phyloP scores from a whole-genome alignment of 2,329 filamentous ascomycete species.

The Aspergillus fumigatiaffinis region DNA sequence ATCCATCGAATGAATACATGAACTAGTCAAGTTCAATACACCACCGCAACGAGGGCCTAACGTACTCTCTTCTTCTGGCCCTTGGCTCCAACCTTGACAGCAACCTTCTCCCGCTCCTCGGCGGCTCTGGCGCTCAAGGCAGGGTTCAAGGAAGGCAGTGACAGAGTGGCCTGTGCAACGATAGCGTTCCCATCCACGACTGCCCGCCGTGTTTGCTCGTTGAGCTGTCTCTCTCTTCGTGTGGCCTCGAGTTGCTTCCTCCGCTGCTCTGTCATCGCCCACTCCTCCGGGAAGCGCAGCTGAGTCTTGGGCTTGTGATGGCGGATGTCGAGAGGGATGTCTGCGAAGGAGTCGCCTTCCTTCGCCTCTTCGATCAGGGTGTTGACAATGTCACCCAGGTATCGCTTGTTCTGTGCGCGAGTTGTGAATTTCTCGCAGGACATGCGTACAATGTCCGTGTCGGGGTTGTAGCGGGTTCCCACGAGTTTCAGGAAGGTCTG shows the following conservation, averaged over 20 bases:
- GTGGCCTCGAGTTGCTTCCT: slow-evolving; percentile 60
- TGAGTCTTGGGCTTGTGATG: slow-evolving; percentile 70
- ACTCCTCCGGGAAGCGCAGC: slow-evolving; percentile 73
- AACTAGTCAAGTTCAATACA: background rate
- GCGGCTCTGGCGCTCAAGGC: slow-evolving; percentile 19
- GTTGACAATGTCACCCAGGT: slow-evolving; percentile 74
- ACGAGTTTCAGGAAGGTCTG: slow-evolving; percentile 83
- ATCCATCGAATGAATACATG: slow-evolving; percentile 6
- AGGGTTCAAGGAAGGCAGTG: slow-evolving; percentile 32
- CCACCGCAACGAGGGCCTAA: background rate
- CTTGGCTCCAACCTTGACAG: slow-evolving; percentile 12
- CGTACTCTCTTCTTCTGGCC: slow-evolving; percentile 16
- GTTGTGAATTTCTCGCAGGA: slow-evolving; percentile 84
- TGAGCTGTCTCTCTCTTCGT: slow-evolving; percentile 49
- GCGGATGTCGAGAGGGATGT: slow-evolving; percentile 83
- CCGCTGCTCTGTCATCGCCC: slow-evolving; percentile 72
- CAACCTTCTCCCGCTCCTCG: slow-evolving; percentile 20
- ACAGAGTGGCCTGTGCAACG: slow-evolving; percentile 29
- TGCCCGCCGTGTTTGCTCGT: slow-evolving; percentile 57
- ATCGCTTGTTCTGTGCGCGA: slow-evolving; percentile 95
- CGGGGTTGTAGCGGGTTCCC: slow-evolving; percentile 82
- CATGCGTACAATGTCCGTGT: slow-evolving; percentile 78
- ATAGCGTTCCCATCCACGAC: slow-evolving; percentile 50
- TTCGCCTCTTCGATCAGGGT: slow-evolving; percentile 71
- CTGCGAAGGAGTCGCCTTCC: slow-evolving; percentile 79